Evolutionary conservation across 306 rosid species (phyloP), one percentile per base, ranked within the genome.

Genomic region (Fagus sylvatica): DNA sequence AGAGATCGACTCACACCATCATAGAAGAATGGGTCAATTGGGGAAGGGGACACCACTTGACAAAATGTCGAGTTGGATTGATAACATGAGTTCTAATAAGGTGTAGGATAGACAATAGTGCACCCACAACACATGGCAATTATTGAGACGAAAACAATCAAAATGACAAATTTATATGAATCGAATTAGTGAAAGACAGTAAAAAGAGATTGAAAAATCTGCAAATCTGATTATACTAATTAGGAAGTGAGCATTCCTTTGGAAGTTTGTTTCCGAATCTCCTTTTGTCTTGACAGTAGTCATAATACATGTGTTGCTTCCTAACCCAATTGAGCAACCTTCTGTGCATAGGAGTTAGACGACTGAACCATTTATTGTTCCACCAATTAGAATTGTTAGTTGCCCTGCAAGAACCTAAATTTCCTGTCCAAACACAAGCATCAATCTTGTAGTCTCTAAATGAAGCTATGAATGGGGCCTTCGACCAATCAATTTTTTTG

Each of bases 281-380:
- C 43, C 73, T 34, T 30, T 72, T 80, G 34, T 94, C 97, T 66
- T 78, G 86, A 72, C 97, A 90, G 78, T 91, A 95, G 77, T 94
- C 97, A 86, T 92, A 94, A 75, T 82, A 79, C 91, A 92, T 75
- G 84, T 91, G 89, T 62, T 92, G 83, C 53, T 79, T 92, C 80
- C 97, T 89, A 42, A 89, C 97, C 97, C 98, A 94, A 85, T 82
- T 87, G 88, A 88, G 78, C 84, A 91, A 84, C 79, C 89, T 92
- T 80, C 88, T 91, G 40, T 92, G 97, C 16, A 67, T 10, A 1
- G 85, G 78, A 1, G 90, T 81, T 0, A 92, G 78, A 65, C 90
- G 77, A 74, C 84, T 88, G 34, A 76, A 92, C 4, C 54, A 87
- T 15, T 73, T 36, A 33, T 76, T 74, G 86, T 95, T 87, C 98